Conservation (phyloP, 164 flowering plant genomes). For the Brasenia schreberi region DNA sequence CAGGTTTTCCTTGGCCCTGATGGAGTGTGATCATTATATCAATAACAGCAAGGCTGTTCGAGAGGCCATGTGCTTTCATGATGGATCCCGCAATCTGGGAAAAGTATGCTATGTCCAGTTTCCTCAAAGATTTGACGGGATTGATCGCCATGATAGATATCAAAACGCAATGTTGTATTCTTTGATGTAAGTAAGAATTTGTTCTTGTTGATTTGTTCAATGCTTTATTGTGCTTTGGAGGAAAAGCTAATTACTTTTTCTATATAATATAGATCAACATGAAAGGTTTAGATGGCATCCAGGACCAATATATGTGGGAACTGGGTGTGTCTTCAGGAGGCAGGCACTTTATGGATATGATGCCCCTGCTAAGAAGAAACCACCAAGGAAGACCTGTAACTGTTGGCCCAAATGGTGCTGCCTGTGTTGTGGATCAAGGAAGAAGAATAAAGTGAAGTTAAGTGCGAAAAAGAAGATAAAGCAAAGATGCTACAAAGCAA, state of each 20-base stretch:
- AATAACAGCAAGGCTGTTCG: conserved; percentile 94
- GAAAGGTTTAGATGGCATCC: conserved; percentile 92
- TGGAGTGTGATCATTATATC: conserved; percentile 98
- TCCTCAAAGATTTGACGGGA: conserved; percentile 97
- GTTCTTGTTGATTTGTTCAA: neutral
- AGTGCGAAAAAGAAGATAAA: conserved; percentile 34
- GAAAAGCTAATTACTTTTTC: no score
- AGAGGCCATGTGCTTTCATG: conserved; percentile 96
- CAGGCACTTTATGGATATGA: conserved; percentile 91
- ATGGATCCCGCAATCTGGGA: conserved; percentile 97
- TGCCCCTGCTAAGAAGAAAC: conserved; percentile 59
- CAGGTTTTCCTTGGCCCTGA: conserved; percentile 91
- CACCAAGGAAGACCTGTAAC: conserved; percentile 28
- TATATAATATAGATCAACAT: conserved; percentile 50
- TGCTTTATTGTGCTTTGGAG: conserved; percentile 2
- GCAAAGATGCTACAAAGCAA: conserved; percentile 16
- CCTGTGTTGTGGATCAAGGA: conserved; percentile 45
- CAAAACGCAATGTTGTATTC: conserved; percentile 90
- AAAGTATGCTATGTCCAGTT: conserved; percentile 92
- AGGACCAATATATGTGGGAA: conserved; percentile 99
- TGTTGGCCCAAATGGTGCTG: conserved; percentile 34
- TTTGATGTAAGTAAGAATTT: conserved; percentile 71
- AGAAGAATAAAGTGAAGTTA: conserved; percentile 30
- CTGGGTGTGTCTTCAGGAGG: conserved; percentile 93
- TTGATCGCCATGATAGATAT: conserved; percentile 89